Evolutionary conservation across 164 flowering plant species (phyloP).

Genomic region (Cinnamomum chago): DNA sequence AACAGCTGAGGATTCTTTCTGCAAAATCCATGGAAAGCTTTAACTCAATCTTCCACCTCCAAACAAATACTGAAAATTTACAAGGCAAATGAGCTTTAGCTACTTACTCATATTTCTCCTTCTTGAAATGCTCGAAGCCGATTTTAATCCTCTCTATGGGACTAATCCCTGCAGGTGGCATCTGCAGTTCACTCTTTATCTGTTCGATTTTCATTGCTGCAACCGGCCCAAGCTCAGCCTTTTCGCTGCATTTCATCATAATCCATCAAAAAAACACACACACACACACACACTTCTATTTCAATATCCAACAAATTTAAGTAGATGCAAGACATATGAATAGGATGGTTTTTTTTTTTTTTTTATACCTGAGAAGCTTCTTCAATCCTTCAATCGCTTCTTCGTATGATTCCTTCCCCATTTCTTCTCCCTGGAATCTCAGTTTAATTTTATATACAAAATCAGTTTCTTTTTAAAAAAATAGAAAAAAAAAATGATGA

Average conservation of each 20-base stretch:
- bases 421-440: slow-evolving; percentile 32
- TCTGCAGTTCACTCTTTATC: slow-evolving; percentile 56
- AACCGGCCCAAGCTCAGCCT: slow-evolving; percentile 28
- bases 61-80: too few species aligned
- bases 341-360: too few species aligned
- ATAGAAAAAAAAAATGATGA: too few species aligned
- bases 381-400: slow-evolving; percentile 57
- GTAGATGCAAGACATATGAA: too few species aligned
- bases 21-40: slow-evolving; percentile 13
- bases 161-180: slow-evolving; percentile 20
- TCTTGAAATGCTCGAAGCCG: slow-evolving; percentile 75
- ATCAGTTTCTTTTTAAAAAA: too few species aligned
- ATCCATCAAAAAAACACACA: background rate
- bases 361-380: slow-evolving; percentile 44
- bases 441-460: background rate
- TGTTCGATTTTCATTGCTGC: slow-evolving; percentile 69
- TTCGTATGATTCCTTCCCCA: slow-evolving; percentile 29
- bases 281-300: too few species aligned
- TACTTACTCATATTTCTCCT: slow-evolving; percentile 72
- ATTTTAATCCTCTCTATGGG: slow-evolving; percentile 53
- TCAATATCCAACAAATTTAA: too few species aligned
- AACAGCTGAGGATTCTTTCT: slow-evolving; percentile 68
- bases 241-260: slow-evolving; percentile 2
- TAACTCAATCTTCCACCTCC: background rate
- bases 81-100: too few species aligned